Evolutionary conservation across 257 asterid genomes (phyloP).

Genomic region (Solanum megistacrolobum): DNA sequence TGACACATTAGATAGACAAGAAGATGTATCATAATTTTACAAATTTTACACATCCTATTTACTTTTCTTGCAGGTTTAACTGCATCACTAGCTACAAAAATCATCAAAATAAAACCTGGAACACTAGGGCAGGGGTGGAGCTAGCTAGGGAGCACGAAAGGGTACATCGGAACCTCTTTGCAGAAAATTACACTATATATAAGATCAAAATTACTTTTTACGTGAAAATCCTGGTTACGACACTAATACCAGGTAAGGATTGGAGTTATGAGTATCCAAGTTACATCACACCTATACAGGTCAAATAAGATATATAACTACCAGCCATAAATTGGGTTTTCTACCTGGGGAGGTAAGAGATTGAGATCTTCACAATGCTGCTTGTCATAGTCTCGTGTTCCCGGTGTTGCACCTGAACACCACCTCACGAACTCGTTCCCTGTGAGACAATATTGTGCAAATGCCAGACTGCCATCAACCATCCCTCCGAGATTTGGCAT

Average conservation of each 20-base stretch:
- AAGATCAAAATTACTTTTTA: neutral
- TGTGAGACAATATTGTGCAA: conserved; percentile 81
- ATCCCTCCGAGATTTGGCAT: conserved; percentile 54
- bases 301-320: conserved; percentile 10
- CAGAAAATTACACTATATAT: neutral
- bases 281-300: neutral
- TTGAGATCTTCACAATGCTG: conserved; percentile 74
- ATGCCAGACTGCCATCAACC: conserved; percentile 84
- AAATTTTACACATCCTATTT: neutral
- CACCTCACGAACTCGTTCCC: conserved; percentile 77
- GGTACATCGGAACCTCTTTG: neutral
- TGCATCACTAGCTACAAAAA: neutral
- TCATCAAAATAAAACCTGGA: neutral
- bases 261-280: neutral
- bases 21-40: neutral
- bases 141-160: neutral
- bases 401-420: conserved; percentile 84
- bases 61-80: neutral
- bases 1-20: neutral
- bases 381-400: conserved; percentile 58
- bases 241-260: neutral
- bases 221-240: neutral
- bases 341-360: conserved; percentile 77
- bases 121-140: neutral
- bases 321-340: conserved; percentile 91